Base-by-base conservation (phyloP, 2,329 filamentous ascomycete species). In the Penicillium capsulatum region DNA sequence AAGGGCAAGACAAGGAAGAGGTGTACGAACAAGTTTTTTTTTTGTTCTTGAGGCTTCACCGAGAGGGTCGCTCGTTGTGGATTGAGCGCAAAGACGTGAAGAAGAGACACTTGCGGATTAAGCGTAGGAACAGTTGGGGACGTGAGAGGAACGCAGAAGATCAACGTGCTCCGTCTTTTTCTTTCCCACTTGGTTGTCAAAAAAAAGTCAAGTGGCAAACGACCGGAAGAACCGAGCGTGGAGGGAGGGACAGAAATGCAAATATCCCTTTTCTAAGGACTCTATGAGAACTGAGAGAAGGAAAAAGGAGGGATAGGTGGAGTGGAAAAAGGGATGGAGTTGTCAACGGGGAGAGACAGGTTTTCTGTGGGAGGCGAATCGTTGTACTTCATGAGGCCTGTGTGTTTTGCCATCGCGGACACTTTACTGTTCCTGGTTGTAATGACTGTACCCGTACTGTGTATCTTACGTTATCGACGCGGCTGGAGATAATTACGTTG, bases 211-310 rank as follows among this genome's bases (percentile, higher is more conserved):
- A 48, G 48, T 50, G 42, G 34, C 36, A 56, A 48, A 49, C 39
- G 34, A 42, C 44, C 39, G 50, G 48, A 20, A 22, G 9, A 45
- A 44, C 38, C 45, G 41, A 42, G 43, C 16, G 46, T 37, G 40
- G 36, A 42, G 35, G 44, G 42, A 45, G 38, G 40, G 50, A 47
- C 42, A 45, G 51, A 56, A 55, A 57, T 51, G 54, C 50, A 60
- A 57, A 51, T 53, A 34, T 48, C 53, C 44, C 44, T 49, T 46
- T 50, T 57, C 55, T 60, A 59, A 58, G 40, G 46, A 54, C 53
- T 60, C 57, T 58, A 58, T 56, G 51, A 47, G 55, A 39, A 53
- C 43, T 40, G 45, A 46, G 44, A 54, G 54, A 47, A 53, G 50
- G 43, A 52, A 54, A 57, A 46, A 52, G 44, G 54, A 51, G 42